Evolutionary conservation across 805 yeast genomes (phyloP).

Genomic region (Candida krabiensis): DNA sequence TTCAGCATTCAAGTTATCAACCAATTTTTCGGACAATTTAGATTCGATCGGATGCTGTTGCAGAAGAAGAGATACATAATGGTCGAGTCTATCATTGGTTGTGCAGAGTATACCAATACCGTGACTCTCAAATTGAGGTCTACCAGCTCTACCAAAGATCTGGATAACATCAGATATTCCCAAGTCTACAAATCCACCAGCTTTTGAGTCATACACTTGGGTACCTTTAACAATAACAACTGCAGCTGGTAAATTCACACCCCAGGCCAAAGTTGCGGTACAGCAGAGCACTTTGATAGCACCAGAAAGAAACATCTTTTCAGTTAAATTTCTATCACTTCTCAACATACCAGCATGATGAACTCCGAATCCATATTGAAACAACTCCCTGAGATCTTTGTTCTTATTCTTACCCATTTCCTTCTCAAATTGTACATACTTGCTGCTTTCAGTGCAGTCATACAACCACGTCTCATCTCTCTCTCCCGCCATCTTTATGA

Average conservation of each 20-base stretch:
- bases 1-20: constrained; percentile 95
- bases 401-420: constrained; percentile 74
- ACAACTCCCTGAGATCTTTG: constrained; percentile 78
- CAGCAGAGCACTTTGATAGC: constrained; percentile 87
- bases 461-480: constrained; percentile 57
- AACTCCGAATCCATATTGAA: constrained; percentile 80
- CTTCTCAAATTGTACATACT: constrained; percentile 47
- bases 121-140: constrained; percentile 90
- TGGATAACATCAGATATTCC: constrained; percentile 97
- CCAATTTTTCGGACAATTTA: constrained; percentile 68
- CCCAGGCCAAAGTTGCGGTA: constrained; percentile 99
- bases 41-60: constrained; percentile 98
- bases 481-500: constrained; percentile 65
- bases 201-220: constrained; percentile 89
- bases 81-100: constrained; percentile 75
- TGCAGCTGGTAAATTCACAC: constrained; percentile 97
- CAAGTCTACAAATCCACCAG: constrained; percentile 90
- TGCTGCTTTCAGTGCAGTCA: constrained; percentile 50
- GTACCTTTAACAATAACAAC: constrained; percentile 97
- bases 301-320: constrained; percentile 81
- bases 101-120: constrained; percentile 95
- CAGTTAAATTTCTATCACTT: constrained; percentile 85
- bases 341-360: constrained; percentile 98
- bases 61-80: constrained; percentile 81
- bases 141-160: constrained; percentile 98